Percentiles rank a stretch among this genome's conserved stretches.
These are phyloP conservation scores for Neofusicoccum parvum DNA, from an alignment of 2,329 filamentous ascomycete genomes.

Conservation along the genomic window DNA sequence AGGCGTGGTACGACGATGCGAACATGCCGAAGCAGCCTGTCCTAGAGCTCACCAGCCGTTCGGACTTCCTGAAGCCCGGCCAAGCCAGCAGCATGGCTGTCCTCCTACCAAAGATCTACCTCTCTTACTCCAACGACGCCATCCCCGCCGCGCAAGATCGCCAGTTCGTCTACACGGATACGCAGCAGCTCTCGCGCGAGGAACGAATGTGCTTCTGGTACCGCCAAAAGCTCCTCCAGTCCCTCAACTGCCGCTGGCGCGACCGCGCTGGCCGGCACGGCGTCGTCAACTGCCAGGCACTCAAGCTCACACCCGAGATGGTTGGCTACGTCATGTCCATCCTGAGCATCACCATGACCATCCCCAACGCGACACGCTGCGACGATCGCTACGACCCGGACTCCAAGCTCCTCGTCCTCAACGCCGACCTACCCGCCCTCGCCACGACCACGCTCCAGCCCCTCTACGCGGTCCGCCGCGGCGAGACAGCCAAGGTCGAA, in stretches of 20 bases:
- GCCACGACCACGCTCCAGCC: neutral
- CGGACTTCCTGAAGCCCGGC: conserved; percentile 57
- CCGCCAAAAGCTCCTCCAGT: conserved; percentile 75
- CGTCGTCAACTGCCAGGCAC: conserved; percentile 72
- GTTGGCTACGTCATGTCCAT: conserved; percentile 76
- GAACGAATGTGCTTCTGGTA: conserved; percentile 90
- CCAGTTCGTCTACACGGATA: conserved; percentile 88
- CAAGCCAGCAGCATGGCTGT: conserved; percentile 74
- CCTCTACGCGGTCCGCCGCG: conserved; percentile 16
- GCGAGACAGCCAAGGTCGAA: neutral
- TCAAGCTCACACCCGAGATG: conserved; percentile 76
- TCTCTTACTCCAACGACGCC: conserved; percentile 74
- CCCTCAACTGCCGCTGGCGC: conserved; percentile 72
- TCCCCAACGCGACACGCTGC: conserved; percentile 36
- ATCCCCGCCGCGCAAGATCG: conserved; percentile 81
- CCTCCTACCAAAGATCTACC: conserved; percentile 72
- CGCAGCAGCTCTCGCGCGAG: conserved; percentile 74
- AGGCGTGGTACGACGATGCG: conserved; percentile 6
- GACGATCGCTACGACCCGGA: neutral
- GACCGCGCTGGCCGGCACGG: conserved; percentile 62
- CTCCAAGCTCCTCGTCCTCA: conserved; percentile 25
- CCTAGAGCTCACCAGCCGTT: conserved; percentile 7
- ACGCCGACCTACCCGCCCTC: conserved; percentile 22
- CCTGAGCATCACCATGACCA: conserved; percentile 62
- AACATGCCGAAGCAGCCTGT: neutral